Base-by-base conservation (phyloP, 768 basidiomycete species). In the Leccinum fibrillosum region DNA sequence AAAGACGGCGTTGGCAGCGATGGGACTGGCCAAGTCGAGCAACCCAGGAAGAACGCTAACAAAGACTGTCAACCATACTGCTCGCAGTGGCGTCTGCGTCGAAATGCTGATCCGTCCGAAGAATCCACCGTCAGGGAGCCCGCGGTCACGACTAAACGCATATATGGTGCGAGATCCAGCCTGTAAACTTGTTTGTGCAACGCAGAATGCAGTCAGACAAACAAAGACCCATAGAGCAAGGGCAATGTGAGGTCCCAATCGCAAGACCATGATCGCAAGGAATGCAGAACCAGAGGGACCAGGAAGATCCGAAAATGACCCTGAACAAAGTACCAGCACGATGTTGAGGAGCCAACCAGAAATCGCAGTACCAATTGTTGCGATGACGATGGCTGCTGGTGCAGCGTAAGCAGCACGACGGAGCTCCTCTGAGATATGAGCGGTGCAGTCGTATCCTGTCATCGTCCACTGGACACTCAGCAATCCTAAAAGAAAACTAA, bases 311-410 rank as follows among this genome's bases (percentile, higher is more conserved):
- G 47, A 67, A 63, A 82, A 67, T 30, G 77, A 72, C 10, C 83
- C 83, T 1, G 81, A 82, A 68, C 83, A 86, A n/a, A 86, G 74
- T 10, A 86, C 73, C 45, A 86, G 69, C 3, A 78, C 77, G 59
- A 88, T 83, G 69, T 87, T 87, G 55, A 86, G 80, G n/a, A 87
- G 62, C 85, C 85, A 86, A 35, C 85, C 83, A 52, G 80, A 66
- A n/a, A 79, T 62, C 45, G 75, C 77, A 0, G 80, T 81, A 28
- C 81, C 80, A 35, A 81, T 67, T 21, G 73, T 74, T 25, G 80
- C 76, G 17, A 75, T 74, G 61, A 80, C 72, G 59, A 80, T 78
- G 5, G 81, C 77, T 23, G 68, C 70, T 35, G 77, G 77, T 19
- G 77, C 76, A 19, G 80, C 76, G 53, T 79, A 77, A 1, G 82